phyloP scores from a whole-genome alignment of 208 protist species.

The Tritrichomonas foetus region DNA sequence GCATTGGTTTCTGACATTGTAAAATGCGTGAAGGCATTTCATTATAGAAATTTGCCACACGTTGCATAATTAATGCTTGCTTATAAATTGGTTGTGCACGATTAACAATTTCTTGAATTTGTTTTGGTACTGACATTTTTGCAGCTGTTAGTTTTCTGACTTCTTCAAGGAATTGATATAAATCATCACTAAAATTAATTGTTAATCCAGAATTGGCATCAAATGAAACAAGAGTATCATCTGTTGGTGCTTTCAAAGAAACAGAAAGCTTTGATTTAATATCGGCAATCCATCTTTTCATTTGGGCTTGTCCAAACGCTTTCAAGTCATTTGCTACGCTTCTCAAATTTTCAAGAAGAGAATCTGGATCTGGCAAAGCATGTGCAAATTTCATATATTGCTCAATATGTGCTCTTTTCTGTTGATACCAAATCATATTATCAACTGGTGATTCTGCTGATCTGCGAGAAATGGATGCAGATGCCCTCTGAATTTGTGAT shows the following conservation, averaged over 20 bases:
- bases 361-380: background rate
- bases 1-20: constrained; percentile 62
- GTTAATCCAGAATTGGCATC: background rate
- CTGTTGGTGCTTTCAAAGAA: background rate
- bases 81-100: background rate
- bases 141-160: background rate
- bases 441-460: background rate
- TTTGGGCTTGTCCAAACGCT: background rate
- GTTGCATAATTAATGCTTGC: constrained; percentile 49
- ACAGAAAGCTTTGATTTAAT: background rate
- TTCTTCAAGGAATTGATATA: constrained; percentile 32
- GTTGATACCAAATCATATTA: constrained; percentile 15
- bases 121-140: background rate
- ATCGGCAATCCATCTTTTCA: background rate
- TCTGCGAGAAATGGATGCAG: background rate
- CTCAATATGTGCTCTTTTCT: constrained; percentile 7
- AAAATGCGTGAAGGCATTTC: constrained; percentile 65
- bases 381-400: background rate
- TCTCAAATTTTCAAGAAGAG: background rate
- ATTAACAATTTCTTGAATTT: constrained; percentile 17
- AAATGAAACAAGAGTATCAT: background rate
- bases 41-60: constrained; percentile 71
- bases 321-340: background rate
- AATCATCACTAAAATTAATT: constrained; percentile 35
- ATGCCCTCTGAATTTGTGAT: background rate